A percentile compares a stretch with the other conserved stretches of the same genome.
phyloP scores from a whole-genome alignment of 371 early-diverging fungal genomes.

The Thermomucor indicae-seudaticae region DNA sequence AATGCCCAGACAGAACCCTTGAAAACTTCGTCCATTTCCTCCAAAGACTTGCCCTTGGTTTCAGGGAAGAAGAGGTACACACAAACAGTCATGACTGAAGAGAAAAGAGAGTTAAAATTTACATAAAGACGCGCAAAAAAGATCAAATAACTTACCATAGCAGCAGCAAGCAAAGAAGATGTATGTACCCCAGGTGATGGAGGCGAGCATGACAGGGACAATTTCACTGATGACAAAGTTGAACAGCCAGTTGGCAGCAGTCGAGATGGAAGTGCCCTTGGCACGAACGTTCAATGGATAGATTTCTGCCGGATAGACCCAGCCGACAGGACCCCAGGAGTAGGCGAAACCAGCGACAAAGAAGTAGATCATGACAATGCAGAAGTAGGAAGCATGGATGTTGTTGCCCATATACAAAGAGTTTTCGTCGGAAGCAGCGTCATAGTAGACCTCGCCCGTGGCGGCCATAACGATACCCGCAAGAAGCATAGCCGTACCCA shows the following conservation, averaged over 20 bases:
- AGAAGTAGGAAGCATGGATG: conserved; percentile 34
- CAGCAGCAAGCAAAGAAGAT: conserved; percentile 56
- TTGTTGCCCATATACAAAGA: conserved; percentile 32
- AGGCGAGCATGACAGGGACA: conserved; percentile 37
- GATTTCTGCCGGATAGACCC: conserved; percentile 67
- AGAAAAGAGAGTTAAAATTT: conserved; percentile 12
- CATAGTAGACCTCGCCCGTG: conserved; percentile 13
- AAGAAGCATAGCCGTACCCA: conserved; percentile 41
- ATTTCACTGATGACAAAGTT: conserved; percentile 43
- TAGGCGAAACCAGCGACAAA: conserved; percentile 47
- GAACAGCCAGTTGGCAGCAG: conserved; percentile 66
- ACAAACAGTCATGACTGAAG: conserved; percentile 24
- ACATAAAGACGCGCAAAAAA: not conserved
- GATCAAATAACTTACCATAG: conserved; percentile 1
- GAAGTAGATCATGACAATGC: conserved; percentile 48
- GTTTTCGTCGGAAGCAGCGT: conserved; percentile 10
- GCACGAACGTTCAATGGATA: conserved; percentile 49
- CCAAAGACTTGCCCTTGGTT: conserved; percentile 55
- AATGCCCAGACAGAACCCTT: conserved; percentile 19
- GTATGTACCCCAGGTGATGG: conserved; percentile 51
- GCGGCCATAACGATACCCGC: conserved; percentile 44
- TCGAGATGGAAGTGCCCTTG: conserved; percentile 47
- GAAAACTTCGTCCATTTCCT: conserved; percentile 59
- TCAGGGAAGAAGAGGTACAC: conserved; percentile 49
- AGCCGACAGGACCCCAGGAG: conserved; percentile 52